phyloP scores from a whole-genome alignment of 2,329 filamentous ascomycete genomes.

The Arthrobotrys iridis region DNA sequence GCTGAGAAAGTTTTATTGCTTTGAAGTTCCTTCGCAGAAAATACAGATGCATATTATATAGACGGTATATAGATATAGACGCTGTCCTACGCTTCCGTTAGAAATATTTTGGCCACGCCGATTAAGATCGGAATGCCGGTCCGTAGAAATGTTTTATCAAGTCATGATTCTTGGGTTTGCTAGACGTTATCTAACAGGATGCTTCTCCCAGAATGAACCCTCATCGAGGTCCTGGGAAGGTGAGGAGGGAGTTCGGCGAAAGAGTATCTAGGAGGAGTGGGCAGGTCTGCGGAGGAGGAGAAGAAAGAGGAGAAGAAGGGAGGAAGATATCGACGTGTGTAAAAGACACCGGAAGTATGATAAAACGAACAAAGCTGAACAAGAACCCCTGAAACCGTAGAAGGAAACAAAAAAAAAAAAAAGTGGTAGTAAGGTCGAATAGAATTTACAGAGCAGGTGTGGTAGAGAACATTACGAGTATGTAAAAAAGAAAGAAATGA shows the following conservation, averaged over 20 bases:
- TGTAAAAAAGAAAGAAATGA: constrained; percentile 22
- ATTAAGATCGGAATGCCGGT: neutral
- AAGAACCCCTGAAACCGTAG: constrained; percentile 45
- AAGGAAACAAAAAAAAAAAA: constrained; percentile 49
- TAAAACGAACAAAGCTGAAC: constrained; percentile 38
- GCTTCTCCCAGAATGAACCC: neutral
- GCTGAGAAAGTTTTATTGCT: neutral
- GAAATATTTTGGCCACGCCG: neutral
- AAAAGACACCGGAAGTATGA: constrained; percentile 34
- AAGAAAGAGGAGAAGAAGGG: no score
- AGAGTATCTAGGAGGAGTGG: neutral
- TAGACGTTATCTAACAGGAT: constrained; percentile 6
- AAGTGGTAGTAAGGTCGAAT: constrained; percentile 20
- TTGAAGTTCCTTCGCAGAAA: neutral
- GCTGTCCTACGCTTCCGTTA: neutral
- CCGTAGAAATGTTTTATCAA: constrained; percentile 6
- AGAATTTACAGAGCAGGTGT: constrained; percentile 49
- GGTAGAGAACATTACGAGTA: constrained; percentile 27
- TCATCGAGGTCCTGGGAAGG: constrained; percentile 9
- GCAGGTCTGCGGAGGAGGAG: constrained; percentile 8
- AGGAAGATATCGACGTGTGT: constrained; percentile 31
- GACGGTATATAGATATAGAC: neutral
- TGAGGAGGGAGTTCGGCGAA: neutral
- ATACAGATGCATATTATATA: neutral
- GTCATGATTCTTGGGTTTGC: constrained; percentile 15